Evolutionary conservation across 345 rosid genomes (phyloP), one percentile per base, ranked within the genome.

Genomic region (Aethionema arabicum): DNA sequence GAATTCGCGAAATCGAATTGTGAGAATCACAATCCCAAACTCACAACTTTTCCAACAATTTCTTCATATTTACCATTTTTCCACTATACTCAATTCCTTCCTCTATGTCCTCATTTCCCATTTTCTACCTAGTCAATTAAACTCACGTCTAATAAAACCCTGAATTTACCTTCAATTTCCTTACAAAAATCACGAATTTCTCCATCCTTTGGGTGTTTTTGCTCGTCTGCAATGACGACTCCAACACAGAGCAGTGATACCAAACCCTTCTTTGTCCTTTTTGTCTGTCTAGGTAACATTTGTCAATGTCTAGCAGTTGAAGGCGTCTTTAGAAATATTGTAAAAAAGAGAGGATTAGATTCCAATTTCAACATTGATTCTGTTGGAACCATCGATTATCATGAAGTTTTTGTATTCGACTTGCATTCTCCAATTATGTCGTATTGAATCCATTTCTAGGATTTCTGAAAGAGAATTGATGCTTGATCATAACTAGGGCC

Each of bases 221-320:
- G 66, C 29, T 72, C 65, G 54, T 77, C 88, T 11, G 66, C 86
- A 35, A 81, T 83, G 91, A 79, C 75, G 55, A 76, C 79, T 31
- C 74, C 90, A 50, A 32, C 77, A 27, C 59, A 80, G 15, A 45
- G 65, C 61, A 33, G 73, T 32, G 74, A 52, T 21, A 70, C 76
- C 29, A 84, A 78, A 70, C 97, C 95, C 14, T 84, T 79, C 72
- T 78, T 91, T 38, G 95, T 93, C 52, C 85, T 89, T 32, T 92
- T 92, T 52, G 99, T 85, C 32, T 92, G 97, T 70, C 79, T 85
- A 2, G 99, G 99, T 32, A 89, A 92, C 74, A 92, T 87, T 50
- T 92, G 97, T 63, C 80, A 96, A 27, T 89, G 99, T 68, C 99
- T 96, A 51, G 95, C 96, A 55, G 99, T 97, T 3, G 99, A 93